Percentiles rank a stretch among this genome's conserved stretches.
phyloP scores from a whole-genome alignment of 2,329 filamentous ascomycete genomes.

The Arthrobotrys sphaeroides region DNA sequence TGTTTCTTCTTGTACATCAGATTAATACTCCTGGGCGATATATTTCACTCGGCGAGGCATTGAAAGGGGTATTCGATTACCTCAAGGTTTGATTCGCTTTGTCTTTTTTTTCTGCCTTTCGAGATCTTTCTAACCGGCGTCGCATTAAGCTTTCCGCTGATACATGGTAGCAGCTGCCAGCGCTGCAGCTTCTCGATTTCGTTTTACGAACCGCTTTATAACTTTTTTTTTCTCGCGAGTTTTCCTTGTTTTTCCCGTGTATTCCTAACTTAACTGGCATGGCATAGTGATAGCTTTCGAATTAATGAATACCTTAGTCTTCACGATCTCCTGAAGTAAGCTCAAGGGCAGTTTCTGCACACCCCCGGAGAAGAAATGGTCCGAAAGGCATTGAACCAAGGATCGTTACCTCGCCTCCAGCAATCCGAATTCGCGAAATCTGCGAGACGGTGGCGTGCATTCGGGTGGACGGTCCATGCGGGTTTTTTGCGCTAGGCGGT shows the following conservation, averaged over 20 bases:
- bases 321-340: neutral
- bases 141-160: neutral
- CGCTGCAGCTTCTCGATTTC: neutral
- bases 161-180: neutral
- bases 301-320: slow-evolving; percentile 1
- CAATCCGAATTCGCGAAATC: slow-evolving; percentile 1
- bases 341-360: neutral
- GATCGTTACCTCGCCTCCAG: neutral
- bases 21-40: slow-evolving; percentile 17
- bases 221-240: neutral
- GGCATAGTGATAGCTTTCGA: slow-evolving; percentile 5
- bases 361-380: neutral
- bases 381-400: neutral
- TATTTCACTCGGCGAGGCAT: neutral
- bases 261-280: slow-evolving; percentile 5
- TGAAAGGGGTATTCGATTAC: slow-evolving; percentile 14
- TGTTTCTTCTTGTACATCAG: slow-evolving; percentile 14
- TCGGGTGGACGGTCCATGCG: neutral
- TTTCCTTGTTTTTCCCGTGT: neutral
- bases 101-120: neutral
- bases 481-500: neutral
- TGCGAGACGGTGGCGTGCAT: neutral
- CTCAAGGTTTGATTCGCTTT: slow-evolving; percentile 10
- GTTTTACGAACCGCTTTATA: neutral
- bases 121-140: neutral